Evolutionary conservation across 1,284 basidiomycete species (phyloP).

Genomic region (Ganoderma multipileum): DNA sequence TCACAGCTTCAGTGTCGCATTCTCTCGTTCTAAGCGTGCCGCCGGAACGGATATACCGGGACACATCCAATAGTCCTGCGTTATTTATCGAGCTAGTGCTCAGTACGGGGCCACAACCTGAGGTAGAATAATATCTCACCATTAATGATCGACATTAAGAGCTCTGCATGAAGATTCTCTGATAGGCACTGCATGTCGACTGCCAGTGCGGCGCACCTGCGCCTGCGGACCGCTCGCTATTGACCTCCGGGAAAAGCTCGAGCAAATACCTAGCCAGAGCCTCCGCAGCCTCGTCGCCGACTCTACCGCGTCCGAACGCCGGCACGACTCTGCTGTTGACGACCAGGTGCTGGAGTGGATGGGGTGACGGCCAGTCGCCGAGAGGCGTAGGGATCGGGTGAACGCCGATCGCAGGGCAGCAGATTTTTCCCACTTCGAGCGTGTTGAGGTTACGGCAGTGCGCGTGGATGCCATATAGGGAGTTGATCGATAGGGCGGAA

Average conservation of each 20-base stretch:
- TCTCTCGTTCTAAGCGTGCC: slow-evolving; percentile 39
- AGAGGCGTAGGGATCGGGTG: not conserved
- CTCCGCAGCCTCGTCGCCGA: not conserved
- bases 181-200: too few species aligned
- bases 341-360: not conserved
- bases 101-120: too few species aligned
- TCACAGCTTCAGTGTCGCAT: slow-evolving; percentile 41
- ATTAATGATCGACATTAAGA: too few species aligned
- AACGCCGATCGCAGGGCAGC: not conserved
- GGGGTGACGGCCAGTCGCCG: not conserved
- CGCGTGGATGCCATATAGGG: not conserved
- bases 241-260: not conserved
- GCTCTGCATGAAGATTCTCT: too few species aligned
- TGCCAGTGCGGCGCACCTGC: too few species aligned
- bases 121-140: too few species aligned
- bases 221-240: not conserved
- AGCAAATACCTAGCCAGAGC: not conserved
- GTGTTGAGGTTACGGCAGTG: not conserved
- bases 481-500: not conserved
- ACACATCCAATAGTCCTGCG: too few species aligned
- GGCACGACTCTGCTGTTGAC: not conserved
- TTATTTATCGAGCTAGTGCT: too few species aligned
- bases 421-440: not conserved
- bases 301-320: not conserved
- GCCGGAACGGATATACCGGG: too few species aligned